These are phyloP conservation scores for Cytauxzoon felis DNA, from an alignment of 169 alveolate species.

Conservation along the genomic window DNA sequence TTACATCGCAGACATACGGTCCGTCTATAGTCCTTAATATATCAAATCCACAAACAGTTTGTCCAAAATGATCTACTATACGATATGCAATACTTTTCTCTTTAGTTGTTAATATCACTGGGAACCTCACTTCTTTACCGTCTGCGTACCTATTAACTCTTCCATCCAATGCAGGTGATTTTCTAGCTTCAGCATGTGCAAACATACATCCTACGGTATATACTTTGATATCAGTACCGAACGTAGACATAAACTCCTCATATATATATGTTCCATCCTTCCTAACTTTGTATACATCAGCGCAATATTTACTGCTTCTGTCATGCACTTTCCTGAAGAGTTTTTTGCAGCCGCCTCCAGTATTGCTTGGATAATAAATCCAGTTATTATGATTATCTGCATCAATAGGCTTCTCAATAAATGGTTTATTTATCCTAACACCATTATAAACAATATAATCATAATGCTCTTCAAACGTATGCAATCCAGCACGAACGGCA, in stretches of 20 bases:
- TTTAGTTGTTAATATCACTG: conserved; percentile 89
- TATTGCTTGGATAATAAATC: conserved; percentile 89
- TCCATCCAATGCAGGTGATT: conserved; percentile 93
- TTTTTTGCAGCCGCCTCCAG: conserved; percentile 92
- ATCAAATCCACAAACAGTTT: conserved; percentile 91
- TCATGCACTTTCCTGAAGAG: conserved; percentile 83
- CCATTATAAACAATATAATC: conserved; percentile 88
- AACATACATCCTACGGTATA: conserved; percentile 94
- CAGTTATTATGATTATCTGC: conserved; percentile 97
- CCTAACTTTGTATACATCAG: conserved; percentile 81
- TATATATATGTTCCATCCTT: conserved; percentile 88
- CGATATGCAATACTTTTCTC: conserved; percentile 91
- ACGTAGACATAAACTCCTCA: conserved; percentile 91
- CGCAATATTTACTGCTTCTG: conserved; percentile 79
- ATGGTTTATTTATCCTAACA: conserved; percentile 89
- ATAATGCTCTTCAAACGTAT: conserved; percentile 82
- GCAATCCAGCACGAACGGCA: conserved; percentile 75
- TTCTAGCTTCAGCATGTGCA: conserved; percentile 98
- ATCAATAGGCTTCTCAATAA: conserved; percentile 94
- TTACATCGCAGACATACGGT: conserved; percentile 96
- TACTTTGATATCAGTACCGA: conserved; percentile 97
- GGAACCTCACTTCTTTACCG: conserved; percentile 95
- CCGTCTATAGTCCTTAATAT: conserved; percentile 86
- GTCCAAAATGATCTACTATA: conserved; percentile 89
- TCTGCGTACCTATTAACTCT: conserved; percentile 81